Percentiles rank a stretch among this genome's conserved stretches.
These are phyloP conservation scores for Crataegus laevigata DNA, from an alignment of 306 rosid species.

Conservation along the genomic window DNA sequence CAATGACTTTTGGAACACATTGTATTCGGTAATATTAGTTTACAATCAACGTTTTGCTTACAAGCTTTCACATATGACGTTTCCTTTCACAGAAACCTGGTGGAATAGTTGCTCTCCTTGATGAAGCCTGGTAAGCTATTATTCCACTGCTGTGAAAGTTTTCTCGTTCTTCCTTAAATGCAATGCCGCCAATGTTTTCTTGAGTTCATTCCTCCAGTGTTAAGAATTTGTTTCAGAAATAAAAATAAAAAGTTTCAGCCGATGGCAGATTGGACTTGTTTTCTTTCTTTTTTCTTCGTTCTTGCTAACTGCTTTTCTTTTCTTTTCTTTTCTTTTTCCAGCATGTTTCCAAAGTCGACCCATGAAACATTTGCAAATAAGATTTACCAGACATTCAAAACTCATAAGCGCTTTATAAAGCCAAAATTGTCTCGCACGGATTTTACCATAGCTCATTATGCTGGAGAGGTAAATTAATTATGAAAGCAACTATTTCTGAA, in stretches of 20 bases:
- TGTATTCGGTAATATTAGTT: not conserved
- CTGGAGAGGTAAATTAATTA: conserved; percentile 76
- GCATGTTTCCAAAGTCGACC: conserved; percentile 99
- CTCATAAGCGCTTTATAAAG: conserved; percentile 86
- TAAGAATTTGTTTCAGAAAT: not conserved
- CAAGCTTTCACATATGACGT: conserved; percentile 1
- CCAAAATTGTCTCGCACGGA: conserved; percentile 97
- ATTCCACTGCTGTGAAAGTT: conserved; percentile 2
- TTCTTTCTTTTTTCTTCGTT: not conserved
- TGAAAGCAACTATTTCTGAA: conserved; percentile 14
- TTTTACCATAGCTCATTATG: conserved; percentile 83
- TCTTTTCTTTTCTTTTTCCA: conserved; percentile 43
- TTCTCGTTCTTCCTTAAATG: conserved; percentile 1
- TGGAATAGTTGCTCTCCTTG: conserved; percentile 94
- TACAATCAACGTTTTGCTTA: not conserved
- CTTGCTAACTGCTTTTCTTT: conserved; percentile 11
- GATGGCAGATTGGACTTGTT: conserved; percentile 6
- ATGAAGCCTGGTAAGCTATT: conserved; percentile 88
- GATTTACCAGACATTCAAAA: conserved; percentile 91
- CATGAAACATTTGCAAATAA: conserved; percentile 98
- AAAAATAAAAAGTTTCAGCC: not conserved
- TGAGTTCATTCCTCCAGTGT: conserved; percentile 14
- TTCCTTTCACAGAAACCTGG: conserved; percentile 86
- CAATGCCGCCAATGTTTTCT: conserved; percentile 4
- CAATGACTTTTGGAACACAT: not conserved